phyloP scores from a whole-genome alignment of 2,329 filamentous ascomycete species.

The Emergomyces pasteurianus region DNA sequence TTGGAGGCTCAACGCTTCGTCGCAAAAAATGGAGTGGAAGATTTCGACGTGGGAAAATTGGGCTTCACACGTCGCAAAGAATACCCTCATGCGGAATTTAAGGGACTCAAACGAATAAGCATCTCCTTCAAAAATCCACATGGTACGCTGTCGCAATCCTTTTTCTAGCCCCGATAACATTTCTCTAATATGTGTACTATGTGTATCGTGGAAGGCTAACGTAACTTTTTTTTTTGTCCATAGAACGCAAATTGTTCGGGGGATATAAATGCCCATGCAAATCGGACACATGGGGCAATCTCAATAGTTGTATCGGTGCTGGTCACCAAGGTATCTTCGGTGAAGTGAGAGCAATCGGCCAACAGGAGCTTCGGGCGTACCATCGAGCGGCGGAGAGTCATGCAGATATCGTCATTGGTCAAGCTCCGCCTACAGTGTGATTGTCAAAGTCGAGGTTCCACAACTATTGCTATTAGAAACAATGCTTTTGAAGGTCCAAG shows the following conservation, averaged over 20 bases:
- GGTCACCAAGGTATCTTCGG: constrained; percentile 1
- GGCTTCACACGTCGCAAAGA: constrained; percentile 1
- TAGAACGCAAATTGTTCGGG: not conserved
- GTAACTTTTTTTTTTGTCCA: too few species aligned
- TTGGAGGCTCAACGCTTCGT: not conserved
- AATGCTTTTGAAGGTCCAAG: too few species aligned
- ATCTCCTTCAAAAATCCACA: not conserved
- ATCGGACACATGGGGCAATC: not conserved
- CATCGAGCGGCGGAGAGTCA: not conserved
- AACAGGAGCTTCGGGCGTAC: not conserved
- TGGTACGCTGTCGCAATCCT: not conserved
- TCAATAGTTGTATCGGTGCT: not conserved
- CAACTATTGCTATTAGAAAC: not conserved
- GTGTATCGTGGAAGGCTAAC: not conserved
- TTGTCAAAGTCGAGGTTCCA: not conserved
- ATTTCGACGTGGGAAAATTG: not conserved
- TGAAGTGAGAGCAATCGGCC: not conserved
- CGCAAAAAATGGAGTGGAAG: not conserved
- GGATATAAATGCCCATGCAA: not conserved
- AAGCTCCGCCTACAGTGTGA: not conserved
- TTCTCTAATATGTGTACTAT: not conserved
- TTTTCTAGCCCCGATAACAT: not conserved
- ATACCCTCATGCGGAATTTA: not conserved
- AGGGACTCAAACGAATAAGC: not conserved
- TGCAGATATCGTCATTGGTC: not conserved